Base-by-base conservation (phyloP, 2,329 filamentous ascomycete species). In the Sarocladiaceae sp. region DNA sequence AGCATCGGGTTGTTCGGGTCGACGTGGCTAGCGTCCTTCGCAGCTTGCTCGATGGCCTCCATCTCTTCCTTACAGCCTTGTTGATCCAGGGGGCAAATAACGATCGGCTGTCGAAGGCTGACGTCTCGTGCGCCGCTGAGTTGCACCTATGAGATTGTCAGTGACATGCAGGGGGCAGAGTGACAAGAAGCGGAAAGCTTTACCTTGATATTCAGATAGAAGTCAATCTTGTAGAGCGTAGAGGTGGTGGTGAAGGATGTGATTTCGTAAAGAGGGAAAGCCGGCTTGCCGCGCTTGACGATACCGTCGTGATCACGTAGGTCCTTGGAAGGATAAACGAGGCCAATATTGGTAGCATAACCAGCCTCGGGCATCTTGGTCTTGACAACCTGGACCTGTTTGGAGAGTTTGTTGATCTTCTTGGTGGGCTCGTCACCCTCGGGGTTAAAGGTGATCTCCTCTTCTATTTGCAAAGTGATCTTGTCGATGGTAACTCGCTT, bases 361-460 rank as follows among this genome's bases (percentile, higher is more conserved):
- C 93, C 93, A 4, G 86, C 80, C 59, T 95, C 90, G 2, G 93
- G 88, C 67, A 98, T 73, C 63, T 85, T 94, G 44, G 86, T 79
- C 42, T 87, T 85, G 23, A 98, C 82, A 1, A 73, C 69, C 57
- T 96, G 88, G 1, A 83, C 83, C 55, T 91, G 85, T 62, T 89
- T 93, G 20, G 86, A 83, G 52, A 98, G 70, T 46, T 83, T 85
- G 64, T 95, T 96, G 53, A 88, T 72, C 64, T 95, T 96, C 52
- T 88, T 87, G 24, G 86, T 86, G 21, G 90, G 89, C 60, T 97
- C 93, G 58, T 97, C 93, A 40, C 93, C 93, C 65, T 97, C 91
- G 23, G 93, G 93, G 53, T 98, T 97, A 67, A 87, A 98, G n/a
- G 93, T 94, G 47, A 97, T 95, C 61, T 97, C 91, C 65, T 98